These are phyloP conservation scores for Gracilariopsis chorda DNA, from an alignment of 23 red algal genomes.

Conservation along the genomic window DNA sequence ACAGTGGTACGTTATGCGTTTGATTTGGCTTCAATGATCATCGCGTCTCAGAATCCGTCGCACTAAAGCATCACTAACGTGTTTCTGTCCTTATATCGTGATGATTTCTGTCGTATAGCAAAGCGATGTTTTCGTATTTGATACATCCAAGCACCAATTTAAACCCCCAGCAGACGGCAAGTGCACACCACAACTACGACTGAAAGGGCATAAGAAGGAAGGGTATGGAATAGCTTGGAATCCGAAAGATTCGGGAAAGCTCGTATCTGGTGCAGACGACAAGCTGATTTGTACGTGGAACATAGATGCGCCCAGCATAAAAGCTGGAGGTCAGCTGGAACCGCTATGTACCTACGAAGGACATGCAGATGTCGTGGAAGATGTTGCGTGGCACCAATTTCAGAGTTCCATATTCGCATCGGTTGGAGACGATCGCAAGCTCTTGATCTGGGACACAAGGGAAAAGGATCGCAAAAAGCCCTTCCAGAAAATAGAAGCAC, in stretches of 20 bases:
- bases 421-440: conserved; percentile 87
- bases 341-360: conserved; percentile 67
- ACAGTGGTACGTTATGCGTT: conserved; percentile 55
- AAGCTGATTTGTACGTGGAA: conserved; percentile 76
- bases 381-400: conserved; percentile 87
- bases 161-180: conserved; percentile 85
- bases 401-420: conserved; percentile 74
- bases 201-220: conserved; percentile 90
- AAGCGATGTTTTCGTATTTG: conserved; percentile 83
- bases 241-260: conserved; percentile 40
- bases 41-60: not conserved
- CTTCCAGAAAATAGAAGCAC: conserved; percentile 69
- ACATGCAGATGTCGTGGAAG: conserved; percentile 84
- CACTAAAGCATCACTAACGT: not conserved
- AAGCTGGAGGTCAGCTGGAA: conserved; percentile 48
- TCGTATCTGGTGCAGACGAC: conserved; percentile 84
- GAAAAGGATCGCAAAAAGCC: conserved; percentile 71
- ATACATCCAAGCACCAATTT: conserved; percentile 81
- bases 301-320: conserved; percentile 51
- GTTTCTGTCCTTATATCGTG: not conserved
- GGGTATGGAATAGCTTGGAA: conserved; percentile 89
- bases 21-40: not conserved
- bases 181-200: conserved; percentile 74
- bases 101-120: conserved; percentile 10
- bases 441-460: conserved; percentile 93